These are phyloP conservation scores for Apophysomyces ossiformis DNA, from an alignment of 371 early-diverging fungal species.

Conservation along the genomic window DNA sequence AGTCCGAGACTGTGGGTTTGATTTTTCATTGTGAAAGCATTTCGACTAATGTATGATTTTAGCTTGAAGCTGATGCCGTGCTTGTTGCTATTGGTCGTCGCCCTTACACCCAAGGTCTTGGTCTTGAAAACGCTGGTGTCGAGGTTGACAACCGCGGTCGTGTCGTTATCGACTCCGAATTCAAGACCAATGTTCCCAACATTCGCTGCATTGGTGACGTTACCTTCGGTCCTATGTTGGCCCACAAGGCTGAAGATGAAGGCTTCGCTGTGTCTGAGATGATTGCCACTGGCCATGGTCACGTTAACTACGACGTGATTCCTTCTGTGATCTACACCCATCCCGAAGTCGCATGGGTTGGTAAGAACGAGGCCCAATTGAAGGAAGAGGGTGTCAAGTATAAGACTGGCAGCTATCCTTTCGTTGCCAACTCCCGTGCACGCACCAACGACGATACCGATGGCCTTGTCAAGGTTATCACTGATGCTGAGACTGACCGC, in stretches of 20 bases:
- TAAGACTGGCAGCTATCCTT: conserved; percentile 92
- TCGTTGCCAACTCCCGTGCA: conserved; percentile 97
- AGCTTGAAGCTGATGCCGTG: conserved; percentile 92
- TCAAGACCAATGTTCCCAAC: conserved; percentile 88
- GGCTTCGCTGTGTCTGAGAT: conserved; percentile 95
- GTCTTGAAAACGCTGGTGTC: conserved; percentile 90
- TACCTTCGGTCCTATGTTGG: conserved; percentile 97
- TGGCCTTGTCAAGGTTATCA: conserved; percentile 95
- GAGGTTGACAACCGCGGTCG: conserved; percentile 90
- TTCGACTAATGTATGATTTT: conserved; percentile 1
- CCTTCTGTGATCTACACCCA: conserved; percentile 98
- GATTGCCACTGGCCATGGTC: conserved; percentile 90
- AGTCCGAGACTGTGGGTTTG: conserved; percentile 71
- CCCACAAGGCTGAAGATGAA: conserved; percentile 99
- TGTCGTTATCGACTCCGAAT: conserved; percentile 84
- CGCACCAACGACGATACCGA: conserved; percentile 96
- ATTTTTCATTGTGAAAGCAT: not conserved
- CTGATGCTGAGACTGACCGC: conserved; percentile 94
- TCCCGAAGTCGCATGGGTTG: conserved; percentile 99
- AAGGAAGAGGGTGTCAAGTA: conserved; percentile 88
- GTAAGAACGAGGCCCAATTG: conserved; percentile 92
- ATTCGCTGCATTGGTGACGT: conserved; percentile 98
- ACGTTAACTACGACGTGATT: conserved; percentile 98
- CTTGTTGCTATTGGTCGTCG: conserved; percentile 95
- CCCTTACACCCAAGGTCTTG: conserved; percentile 92